Percentiles rank a stretch among this genome's conserved stretches.
Conservation (phyloP, 257 asterid species). For the Solanum megistacrolobum region DNA sequence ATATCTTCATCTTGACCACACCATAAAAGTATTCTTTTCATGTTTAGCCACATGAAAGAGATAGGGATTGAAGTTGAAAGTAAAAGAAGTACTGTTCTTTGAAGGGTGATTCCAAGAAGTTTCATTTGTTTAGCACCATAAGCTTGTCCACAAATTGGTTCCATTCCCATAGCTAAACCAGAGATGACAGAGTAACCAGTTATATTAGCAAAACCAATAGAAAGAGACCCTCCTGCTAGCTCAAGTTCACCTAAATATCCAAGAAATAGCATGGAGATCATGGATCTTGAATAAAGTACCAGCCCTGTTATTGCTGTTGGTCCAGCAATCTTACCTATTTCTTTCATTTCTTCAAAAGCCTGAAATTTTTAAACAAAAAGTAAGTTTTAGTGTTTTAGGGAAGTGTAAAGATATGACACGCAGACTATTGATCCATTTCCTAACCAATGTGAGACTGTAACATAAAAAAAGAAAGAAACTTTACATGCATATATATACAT, state of each 20-base stretch:
- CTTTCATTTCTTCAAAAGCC: conserved; percentile 77
- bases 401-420: not conserved
- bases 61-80: conserved; percentile 67
- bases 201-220: conserved; percentile 92
- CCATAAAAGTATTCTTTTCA: conserved; percentile 56
- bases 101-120: conserved; percentile 77
- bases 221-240: conserved; percentile 84
- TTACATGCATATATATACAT: not conserved
- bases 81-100: conserved; percentile 72
- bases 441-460: not conserved
- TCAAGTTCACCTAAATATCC: conserved; percentile 90
- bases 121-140: conserved; percentile 89
- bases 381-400: not conserved
- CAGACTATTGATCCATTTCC: not conserved
- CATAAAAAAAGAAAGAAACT: not conserved
- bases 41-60: conserved; percentile 79
- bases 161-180: conserved; percentile 98
- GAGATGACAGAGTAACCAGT: conserved; percentile 96
- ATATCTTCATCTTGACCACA: conserved; percentile 78
- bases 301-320: conserved; percentile 85
- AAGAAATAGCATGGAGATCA: conserved; percentile 90
- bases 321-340: conserved; percentile 69
- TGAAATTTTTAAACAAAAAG: not conserved
- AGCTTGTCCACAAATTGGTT: conserved; percentile 95
- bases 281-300: conserved; percentile 66